phyloP scores from a whole-genome alignment of 2,329 filamentous ascomycete species.

The Fusarium sp. region DNA sequence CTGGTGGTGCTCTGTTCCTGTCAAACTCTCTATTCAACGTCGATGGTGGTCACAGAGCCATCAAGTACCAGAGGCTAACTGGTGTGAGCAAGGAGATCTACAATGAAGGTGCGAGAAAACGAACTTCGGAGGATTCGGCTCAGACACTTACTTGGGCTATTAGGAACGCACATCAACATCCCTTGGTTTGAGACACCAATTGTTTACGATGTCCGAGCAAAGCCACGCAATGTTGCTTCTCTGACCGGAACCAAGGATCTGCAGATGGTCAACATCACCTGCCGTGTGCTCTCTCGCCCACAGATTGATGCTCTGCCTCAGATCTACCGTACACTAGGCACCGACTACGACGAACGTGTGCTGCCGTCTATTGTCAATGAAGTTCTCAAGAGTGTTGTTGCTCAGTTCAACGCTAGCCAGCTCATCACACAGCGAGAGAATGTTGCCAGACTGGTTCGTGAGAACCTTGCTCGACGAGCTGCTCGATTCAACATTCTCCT shows the following conservation, averaged over 20 bases:
- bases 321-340: slow-evolving; percentile 95
- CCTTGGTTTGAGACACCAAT: slow-evolving; percentile 98
- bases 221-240: slow-evolving; percentile 95
- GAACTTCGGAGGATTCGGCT: slow-evolving; percentile 22
- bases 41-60: slow-evolving; percentile 97
- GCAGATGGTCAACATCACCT: slow-evolving; percentile 99
- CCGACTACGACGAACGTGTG: slow-evolving; percentile 96
- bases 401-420: slow-evolving; percentile 98
- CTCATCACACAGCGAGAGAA: slow-evolving; percentile 99
- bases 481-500: slow-evolving; percentile 97
- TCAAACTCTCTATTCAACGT: slow-evolving; percentile 79
- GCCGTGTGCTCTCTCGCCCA: slow-evolving; percentile 95
- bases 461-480: slow-evolving; percentile 90
- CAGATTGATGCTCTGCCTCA: slow-evolving; percentile 89
- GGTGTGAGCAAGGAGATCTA: slow-evolving; percentile 98
- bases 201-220: slow-evolving; percentile 97
- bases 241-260: slow-evolving; percentile 98
- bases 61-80: slow-evolving; percentile 94
- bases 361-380: slow-evolving; percentile 98
- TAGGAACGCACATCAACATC: slow-evolving; percentile 90
- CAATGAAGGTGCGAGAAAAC: slow-evolving; percentile 74
- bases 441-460: slow-evolving; percentile 88
- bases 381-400: slow-evolving; percentile 97
- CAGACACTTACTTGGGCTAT: slow-evolving; percentile 22
- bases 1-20: slow-evolving; percentile 61